Percentiles rank a stretch among this genome's conserved stretches.
Conservation (phyloP, 805 yeast species). For the Myxozyma nipponensis region DNA sequence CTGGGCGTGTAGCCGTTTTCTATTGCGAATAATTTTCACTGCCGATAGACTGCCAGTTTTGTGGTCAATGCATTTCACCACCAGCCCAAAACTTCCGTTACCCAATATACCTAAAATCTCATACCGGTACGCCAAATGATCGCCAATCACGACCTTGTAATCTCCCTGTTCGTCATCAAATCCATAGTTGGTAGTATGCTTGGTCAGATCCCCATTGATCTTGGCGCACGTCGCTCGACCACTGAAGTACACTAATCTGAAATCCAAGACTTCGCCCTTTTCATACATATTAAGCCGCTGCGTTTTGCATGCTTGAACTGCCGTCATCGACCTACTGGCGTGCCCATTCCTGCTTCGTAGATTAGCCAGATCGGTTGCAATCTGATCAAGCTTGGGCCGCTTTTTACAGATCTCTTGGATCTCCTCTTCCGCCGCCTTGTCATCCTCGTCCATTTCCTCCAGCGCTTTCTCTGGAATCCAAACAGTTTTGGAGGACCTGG, state of each 20-base stretch:
- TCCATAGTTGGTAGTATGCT: constrained; percentile 49
- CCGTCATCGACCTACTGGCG: constrained; percentile 6
- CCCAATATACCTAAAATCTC: constrained; percentile 61
- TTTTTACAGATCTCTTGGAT: constrained; percentile 11
- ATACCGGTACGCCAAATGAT: constrained; percentile 73
- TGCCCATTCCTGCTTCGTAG: not conserved
- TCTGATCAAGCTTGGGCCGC: constrained; percentile 4
- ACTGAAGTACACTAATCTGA: constrained; percentile 48
- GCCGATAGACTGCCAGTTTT: constrained; percentile 59
- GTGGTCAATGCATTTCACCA: constrained; percentile 65
- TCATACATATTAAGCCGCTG: constrained; percentile 50
- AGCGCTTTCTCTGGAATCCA: constrained; percentile 15
- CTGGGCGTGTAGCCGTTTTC: constrained; percentile 69
- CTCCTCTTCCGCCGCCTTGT: constrained; percentile 20
- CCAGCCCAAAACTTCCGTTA: constrained; percentile 80
- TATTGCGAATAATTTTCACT: constrained; percentile 69
- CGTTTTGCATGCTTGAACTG: constrained; percentile 8
- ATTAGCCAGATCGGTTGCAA: constrained; percentile 16
- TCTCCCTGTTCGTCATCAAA: constrained; percentile 70
- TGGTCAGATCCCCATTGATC: constrained; percentile 28
- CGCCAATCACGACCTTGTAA: constrained; percentile 52
- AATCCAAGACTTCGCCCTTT: constrained; percentile 55
- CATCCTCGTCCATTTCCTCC: constrained; percentile 9
- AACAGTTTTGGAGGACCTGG: constrained; percentile 3
- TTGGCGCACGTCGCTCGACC: constrained; percentile 39